phyloP scores from a whole-genome alignment of 805 yeast genomes.

The Schizosaccharomyces octosporus region DNA sequence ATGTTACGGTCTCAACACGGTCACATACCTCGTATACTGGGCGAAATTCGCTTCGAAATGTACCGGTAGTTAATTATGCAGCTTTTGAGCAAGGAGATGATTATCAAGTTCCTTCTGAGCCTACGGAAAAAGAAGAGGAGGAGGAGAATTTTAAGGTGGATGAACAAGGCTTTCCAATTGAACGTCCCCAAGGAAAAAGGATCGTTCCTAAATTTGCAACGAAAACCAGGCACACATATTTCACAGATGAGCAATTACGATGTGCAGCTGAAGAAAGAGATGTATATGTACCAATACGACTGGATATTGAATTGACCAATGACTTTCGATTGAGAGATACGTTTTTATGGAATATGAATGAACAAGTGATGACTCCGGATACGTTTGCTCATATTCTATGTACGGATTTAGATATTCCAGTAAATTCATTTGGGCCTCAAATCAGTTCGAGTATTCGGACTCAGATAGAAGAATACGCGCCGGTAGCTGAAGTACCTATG shows the following conservation, averaged over 20 bases:
- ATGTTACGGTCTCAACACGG: neutral
- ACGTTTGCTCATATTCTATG: slow-evolving; percentile 53
- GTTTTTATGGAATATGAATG: slow-evolving; percentile 46
- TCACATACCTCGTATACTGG: slow-evolving; percentile 8
- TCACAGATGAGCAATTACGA: slow-evolving; percentile 14
- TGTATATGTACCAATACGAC: slow-evolving; percentile 37
- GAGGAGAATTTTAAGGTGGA: neutral
- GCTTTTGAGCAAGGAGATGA: slow-evolving; percentile 3
- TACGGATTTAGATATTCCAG: slow-evolving; percentile 62
- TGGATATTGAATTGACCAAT: slow-evolving; percentile 31
- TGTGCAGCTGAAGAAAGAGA: slow-evolving; percentile 19
- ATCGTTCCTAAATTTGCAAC: neutral
- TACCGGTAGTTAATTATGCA: slow-evolving; percentile 1
- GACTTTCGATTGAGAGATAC: slow-evolving; percentile 32
- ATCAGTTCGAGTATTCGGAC: slow-evolving; percentile 49
- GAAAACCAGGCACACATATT: neutral
- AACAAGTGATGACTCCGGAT: slow-evolving; percentile 38
- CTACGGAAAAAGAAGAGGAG: neutral
- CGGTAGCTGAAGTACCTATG: slow-evolving; percentile 36
- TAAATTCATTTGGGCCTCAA: slow-evolving; percentile 25
- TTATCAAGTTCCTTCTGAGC: slow-evolving; percentile 1
- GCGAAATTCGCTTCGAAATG: slow-evolving; percentile 3
- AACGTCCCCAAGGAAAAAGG: neutral
- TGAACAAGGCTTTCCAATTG: slow-evolving; percentile 5
- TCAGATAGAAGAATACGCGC: slow-evolving; percentile 55